Evolutionary conservation across 768 basidiomycete genomes (phyloP), one percentile per base, ranked within the genome.

Genomic region (Calocybe indica): DNA sequence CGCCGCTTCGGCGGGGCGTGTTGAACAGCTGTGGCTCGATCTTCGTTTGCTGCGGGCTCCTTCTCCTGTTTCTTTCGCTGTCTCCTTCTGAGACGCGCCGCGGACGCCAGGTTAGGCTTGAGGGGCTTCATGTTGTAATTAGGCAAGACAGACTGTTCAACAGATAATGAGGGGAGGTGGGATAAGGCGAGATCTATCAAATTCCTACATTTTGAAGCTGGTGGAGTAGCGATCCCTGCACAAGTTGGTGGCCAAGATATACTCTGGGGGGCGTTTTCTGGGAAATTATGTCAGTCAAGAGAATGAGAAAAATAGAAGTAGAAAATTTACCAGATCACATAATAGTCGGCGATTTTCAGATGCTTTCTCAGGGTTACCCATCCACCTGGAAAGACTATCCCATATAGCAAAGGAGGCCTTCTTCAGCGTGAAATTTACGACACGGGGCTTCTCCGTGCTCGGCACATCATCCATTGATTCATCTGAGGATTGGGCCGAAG

Each of bases 361-460:
- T 48, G 78, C 74, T 40, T 71, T 76, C 28, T 76, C 71, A 49
- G 75, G 68, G 13, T 76, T 70, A 10, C 84, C 85, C 12, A 73
- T 69, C 85, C 86, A 89, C 32, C 74, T 67, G 31, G 67, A 64
- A 36, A 89, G 61, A 0, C 75, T 72, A 47, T 85, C 81, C 76
- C 78, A 82, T 12, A 88, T 55, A 2, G 67, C 58, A 12, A 67
- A 59, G 6, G 75, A 70, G 1, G 76, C 71, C 45, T 69, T 71
- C 45, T 69, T 76, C 12, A 86, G 62, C 28, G 68, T 68, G 38
- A 86, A 72, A 2, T 69, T 68, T 3, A 71, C 68, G 6, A 71
- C 72, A 58, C 64, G 69, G 34, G 55, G 58, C 42, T 52, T 55
- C 42, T 50, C 45, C 28, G 57, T 31, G 31, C 54, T 54, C 15